Conservation (phyloP, 2,329 filamentous ascomycete genomes). For the Tolypocladium tropicale region DNA sequence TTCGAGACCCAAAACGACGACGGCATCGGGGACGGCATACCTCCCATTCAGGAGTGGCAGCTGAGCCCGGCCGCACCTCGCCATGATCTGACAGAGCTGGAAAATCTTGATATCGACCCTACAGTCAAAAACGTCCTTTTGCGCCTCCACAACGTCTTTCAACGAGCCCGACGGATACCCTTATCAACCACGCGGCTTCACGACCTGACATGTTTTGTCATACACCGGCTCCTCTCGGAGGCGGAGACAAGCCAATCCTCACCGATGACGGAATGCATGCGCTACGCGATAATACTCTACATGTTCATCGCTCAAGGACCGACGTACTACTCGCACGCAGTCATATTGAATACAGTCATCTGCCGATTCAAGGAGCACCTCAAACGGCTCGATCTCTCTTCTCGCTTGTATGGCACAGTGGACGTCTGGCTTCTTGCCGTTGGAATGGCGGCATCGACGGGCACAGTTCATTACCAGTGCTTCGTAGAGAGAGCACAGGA, state of each 20-base stretch:
- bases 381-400: not conserved
- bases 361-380: not conserved
- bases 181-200: constrained; percentile 35
- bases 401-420: not conserved
- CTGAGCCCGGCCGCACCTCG: constrained; percentile 10
- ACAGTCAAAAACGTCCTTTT: constrained; percentile 25
- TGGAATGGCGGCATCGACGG: not conserved
- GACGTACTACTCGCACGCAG: constrained; percentile 42
- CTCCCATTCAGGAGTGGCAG: constrained; percentile 38
- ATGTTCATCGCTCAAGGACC: constrained; percentile 44
- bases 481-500: not conserved
- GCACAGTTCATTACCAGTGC: not conserved
- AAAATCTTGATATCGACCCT: constrained; percentile 19
- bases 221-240: constrained; percentile 32
- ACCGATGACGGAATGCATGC: constrained; percentile 31
- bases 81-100: constrained; percentile 1
- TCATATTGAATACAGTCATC: not conserved
- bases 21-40: constrained; percentile 37
- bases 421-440: not conserved
- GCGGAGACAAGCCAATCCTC: constrained; percentile 4
- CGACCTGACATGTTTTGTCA: constrained; percentile 43
- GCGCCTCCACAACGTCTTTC: constrained; percentile 34
- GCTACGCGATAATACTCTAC: constrained; percentile 35
- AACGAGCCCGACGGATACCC: constrained; percentile 13
- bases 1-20: constrained; percentile 40